Percentiles rank a stretch among this genome's conserved stretches.
These are phyloP conservation scores for Exophiala sideris DNA, from an alignment of 2,329 filamentous ascomycete species.

Conservation along the genomic window DNA sequence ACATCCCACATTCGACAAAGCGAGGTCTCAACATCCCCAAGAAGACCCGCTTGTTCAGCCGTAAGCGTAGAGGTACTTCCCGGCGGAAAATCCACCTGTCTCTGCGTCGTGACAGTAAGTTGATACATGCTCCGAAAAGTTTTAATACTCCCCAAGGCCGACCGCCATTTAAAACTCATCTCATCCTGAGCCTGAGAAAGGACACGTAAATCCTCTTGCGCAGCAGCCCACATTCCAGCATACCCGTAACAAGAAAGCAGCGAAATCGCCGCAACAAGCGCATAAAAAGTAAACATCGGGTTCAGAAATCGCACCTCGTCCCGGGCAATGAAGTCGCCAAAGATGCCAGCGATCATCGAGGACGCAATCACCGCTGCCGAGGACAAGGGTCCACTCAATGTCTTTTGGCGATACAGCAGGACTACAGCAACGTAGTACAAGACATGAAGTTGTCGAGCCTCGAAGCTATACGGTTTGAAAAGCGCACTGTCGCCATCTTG, in stretches of 20 bases:
- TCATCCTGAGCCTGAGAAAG: slow-evolving; percentile 4
- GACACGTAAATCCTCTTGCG: slow-evolving; percentile 6
- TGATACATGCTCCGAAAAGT: slow-evolving; percentile 7
- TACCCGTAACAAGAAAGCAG: slow-evolving; percentile 6
- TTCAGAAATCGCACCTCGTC: slow-evolving; percentile 31
- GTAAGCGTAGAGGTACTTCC: neutral
- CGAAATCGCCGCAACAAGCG: slow-evolving; percentile 3
- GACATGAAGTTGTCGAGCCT: slow-evolving; percentile 37
- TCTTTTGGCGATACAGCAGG: slow-evolving; percentile 26
- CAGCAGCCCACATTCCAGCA: slow-evolving; percentile 1
- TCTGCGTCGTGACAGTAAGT: slow-evolving; percentile 1
- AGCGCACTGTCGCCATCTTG: neutral
- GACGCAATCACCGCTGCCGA: slow-evolving; percentile 39
- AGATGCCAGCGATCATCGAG: slow-evolving; percentile 41
- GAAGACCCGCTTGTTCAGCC: slow-evolving; percentile 1
- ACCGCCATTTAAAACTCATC: slow-evolving; percentile 6
- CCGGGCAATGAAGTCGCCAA: slow-evolving; percentile 40
- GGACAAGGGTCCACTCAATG: slow-evolving; percentile 21
- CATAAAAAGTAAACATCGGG: slow-evolving; percentile 4
- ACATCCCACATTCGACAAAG: slow-evolving; percentile 2
- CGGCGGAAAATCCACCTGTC: neutral
- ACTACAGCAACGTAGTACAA: slow-evolving; percentile 41
- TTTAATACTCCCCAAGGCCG: slow-evolving; percentile 1
- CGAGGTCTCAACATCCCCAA: slow-evolving; percentile 1
- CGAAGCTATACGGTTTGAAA: slow-evolving; percentile 26